These are phyloP conservation scores for Rhododendron henanense DNA, from an alignment of 148 eudicot species.

Conservation along the genomic window DNA sequence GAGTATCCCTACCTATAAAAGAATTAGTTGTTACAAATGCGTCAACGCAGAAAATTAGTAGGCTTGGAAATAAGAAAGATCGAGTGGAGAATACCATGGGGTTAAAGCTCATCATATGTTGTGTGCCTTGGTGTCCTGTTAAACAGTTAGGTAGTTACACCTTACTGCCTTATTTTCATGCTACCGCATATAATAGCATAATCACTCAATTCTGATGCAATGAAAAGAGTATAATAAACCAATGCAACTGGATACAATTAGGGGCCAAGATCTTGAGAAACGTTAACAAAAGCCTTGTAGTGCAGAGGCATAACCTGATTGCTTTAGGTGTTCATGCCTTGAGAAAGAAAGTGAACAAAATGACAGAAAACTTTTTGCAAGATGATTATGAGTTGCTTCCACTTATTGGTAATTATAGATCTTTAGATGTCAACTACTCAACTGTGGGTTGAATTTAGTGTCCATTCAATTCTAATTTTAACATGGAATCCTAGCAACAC, in stretches of 20 bases:
- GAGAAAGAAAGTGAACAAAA: neutral
- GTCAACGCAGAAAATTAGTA: neutral
- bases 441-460: neutral
- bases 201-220: neutral
- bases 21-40: neutral
- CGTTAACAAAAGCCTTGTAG: neutral
- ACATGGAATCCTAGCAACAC: neutral
- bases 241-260: too few relatives aligned
- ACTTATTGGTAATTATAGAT: too few relatives aligned
- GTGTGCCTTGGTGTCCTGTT: neutral
- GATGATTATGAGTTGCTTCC: neutral
- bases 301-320: neutral
- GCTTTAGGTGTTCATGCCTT: neutral
- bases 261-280: neutral
- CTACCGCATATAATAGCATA: neutral
- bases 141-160: neutral
- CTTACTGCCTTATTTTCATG: neutral
- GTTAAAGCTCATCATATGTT: neutral
- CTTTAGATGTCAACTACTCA: neutral
- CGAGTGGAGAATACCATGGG: neutral
- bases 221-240: too few relatives aligned
- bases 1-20: too few relatives aligned
- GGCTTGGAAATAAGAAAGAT: neutral
- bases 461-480: neutral
- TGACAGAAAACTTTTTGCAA: neutral